These are phyloP conservation scores for Rhodotorula mucilaginosa DNA, from an alignment of 1,284 basidiomycete genomes.

Conservation along the genomic window DNA sequence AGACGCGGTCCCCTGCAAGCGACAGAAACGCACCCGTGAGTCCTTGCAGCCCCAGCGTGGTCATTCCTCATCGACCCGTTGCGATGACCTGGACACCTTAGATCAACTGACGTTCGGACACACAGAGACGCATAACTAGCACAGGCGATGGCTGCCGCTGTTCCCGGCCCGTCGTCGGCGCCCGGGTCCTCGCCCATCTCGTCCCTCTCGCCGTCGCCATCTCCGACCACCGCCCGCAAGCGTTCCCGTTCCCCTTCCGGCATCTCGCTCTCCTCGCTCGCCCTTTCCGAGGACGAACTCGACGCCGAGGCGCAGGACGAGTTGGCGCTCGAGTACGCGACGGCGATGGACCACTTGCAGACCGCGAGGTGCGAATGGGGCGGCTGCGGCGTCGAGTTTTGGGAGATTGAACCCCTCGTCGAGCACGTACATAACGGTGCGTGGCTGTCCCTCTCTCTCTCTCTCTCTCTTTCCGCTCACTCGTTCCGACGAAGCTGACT, in stretches of 20 bases:
- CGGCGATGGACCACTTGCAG: constrained; percentile 13
- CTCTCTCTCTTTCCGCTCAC: background rate
- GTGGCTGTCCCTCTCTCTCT: background rate
- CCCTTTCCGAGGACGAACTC: constrained; percentile 1
- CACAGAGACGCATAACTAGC: no score
- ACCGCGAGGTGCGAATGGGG: constrained; percentile 37
- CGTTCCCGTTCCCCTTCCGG: constrained; percentile 8
- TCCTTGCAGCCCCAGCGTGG: no score
- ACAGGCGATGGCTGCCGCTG: background rate
- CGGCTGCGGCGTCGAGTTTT: constrained; percentile 34
- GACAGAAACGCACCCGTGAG: no score
- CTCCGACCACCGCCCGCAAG: background rate
- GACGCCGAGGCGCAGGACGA: constrained; percentile 6
- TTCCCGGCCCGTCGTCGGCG: background rate
- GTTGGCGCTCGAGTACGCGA: background rate
- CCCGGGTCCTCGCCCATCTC: background rate
- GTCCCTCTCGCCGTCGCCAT: background rate
- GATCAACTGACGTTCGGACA: background rate
- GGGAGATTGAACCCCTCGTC: constrained; percentile 40
- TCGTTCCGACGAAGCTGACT: background rate
- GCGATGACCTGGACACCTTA: background rate
- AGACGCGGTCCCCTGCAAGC: no score
- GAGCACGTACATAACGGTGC: constrained; percentile 36
- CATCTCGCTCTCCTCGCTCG: constrained; percentile 5
- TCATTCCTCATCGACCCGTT: no score